Percentiles rank a stretch among this genome's conserved stretches.
These are phyloP conservation scores for Rhizoclosmatium globosum DNA, from an alignment of 192 early-diverging fungal genomes.

Conservation along the genomic window DNA sequence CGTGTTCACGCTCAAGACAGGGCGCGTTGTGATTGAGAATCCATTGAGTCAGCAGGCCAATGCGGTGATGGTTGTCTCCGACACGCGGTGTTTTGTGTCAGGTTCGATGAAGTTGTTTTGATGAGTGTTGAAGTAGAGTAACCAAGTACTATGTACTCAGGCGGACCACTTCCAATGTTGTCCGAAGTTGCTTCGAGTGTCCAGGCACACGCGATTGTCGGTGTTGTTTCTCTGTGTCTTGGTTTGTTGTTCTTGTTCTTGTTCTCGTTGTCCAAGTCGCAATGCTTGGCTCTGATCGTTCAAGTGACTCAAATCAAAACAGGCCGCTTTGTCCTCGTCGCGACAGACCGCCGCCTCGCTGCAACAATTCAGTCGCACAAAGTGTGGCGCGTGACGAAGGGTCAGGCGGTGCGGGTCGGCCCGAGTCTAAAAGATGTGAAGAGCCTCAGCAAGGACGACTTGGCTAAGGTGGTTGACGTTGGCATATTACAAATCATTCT, in stretches of 20 bases:
- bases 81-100: conserved; percentile 2
- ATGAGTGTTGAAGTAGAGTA: neutral
- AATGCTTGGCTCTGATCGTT: too few species aligned
- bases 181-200: conserved; percentile 26
- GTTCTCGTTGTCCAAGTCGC: too few species aligned
- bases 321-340: conserved; percentile 59
- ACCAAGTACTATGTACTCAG: neutral
- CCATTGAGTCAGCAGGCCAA: neutral
- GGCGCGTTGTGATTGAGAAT: conserved; percentile 17
- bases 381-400: conserved; percentile 56
- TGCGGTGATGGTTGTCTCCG: conserved; percentile 5
- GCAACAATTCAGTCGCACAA: conserved; percentile 63
- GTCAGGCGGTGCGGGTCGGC: neutral
- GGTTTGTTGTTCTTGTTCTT: conserved; percentile 33
- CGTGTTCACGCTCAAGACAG: neutral
- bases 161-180: neutral
- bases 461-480: neutral
- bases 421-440: neutral
- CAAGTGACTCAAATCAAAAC: neutral
- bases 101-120: neutral
- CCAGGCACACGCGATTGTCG: conserved; percentile 52
- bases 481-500: neutral
- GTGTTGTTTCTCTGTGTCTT: conserved; percentile 48
- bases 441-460: neutral
- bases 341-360: conserved; percentile 52